Percentiles rank a stretch among this genome's conserved stretches.
These are phyloP conservation scores for Ustilago xerochloae DNA, from an alignment of 1,284 basidiomycete genomes.

Conservation along the genomic window DNA sequence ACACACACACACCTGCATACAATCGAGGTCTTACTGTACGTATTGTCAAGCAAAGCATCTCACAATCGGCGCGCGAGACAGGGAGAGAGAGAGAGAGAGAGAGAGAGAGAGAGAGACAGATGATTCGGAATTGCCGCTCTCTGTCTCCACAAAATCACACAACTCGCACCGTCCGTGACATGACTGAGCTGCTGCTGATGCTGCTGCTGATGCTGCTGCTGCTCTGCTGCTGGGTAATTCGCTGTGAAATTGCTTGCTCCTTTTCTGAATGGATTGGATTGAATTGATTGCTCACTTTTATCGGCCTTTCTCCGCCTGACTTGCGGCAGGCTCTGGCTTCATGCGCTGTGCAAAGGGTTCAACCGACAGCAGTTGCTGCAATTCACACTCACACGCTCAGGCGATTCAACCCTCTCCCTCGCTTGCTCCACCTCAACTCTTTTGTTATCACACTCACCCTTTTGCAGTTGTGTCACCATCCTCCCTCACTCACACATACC, in stretches of 20 bases:
- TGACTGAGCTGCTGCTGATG: slow-evolving; percentile 5
- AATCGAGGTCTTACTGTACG: too few relatives aligned
- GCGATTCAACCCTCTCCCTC: not conserved
- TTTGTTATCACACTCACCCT: not conserved
- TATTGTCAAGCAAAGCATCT: not conserved
- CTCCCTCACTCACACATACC: not conserved
- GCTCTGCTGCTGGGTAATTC: not conserved
- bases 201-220: not conserved
- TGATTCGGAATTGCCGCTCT: slow-evolving; percentile 1
- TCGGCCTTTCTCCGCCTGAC: too few relatives aligned
- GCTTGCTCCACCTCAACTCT: not conserved
- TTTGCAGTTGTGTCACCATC: slow-evolving; percentile 3
- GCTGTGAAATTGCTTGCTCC: not conserved
- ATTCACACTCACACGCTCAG: not conserved
- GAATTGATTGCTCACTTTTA: too few relatives aligned
- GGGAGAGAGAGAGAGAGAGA: not conserved
- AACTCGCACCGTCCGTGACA: not conserved
- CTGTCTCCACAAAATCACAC: slow-evolving; percentile 15
- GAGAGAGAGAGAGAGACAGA: not conserved
- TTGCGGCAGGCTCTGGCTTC: not conserved
- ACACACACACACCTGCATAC: too few relatives aligned
- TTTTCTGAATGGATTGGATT: too few relatives aligned
- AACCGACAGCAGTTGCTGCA: not conserved
- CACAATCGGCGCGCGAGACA: not conserved
- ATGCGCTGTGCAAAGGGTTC: not conserved